phyloP scores from a whole-genome alignment of 768 basidiomycete genomes.

The Mycena sanguinolenta region DNA sequence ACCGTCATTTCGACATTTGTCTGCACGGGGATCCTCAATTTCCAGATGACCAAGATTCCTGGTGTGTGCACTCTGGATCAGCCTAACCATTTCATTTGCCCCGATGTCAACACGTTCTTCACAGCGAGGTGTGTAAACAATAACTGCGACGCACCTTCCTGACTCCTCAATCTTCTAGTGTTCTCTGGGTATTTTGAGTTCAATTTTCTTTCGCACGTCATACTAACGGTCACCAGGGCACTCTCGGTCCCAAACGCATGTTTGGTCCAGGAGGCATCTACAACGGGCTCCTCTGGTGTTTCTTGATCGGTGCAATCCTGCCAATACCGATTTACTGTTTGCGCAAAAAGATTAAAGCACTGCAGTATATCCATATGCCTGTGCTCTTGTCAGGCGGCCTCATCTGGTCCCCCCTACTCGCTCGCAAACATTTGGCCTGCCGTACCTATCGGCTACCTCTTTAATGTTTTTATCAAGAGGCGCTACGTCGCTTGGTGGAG shows the following conservation, averaged over 20 bases:
- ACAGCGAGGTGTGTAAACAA: slow-evolving; percentile 49
- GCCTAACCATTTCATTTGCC: slow-evolving; percentile 50
- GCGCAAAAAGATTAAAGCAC: slow-evolving; percentile 42
- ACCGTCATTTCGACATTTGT: too few species aligned
- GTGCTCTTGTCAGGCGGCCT: slow-evolving; percentile 44
- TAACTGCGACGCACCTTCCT: too few species aligned
- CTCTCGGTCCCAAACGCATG: slow-evolving; percentile 48
- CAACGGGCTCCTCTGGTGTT: slow-evolving; percentile 39
- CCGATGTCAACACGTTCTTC: slow-evolving; percentile 53
- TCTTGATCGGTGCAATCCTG: slow-evolving; percentile 51
- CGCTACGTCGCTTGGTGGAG: slow-evolving; percentile 45
- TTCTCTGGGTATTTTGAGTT: slow-evolving; percentile 14
- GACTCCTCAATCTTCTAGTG: not conserved
- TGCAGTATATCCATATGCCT: slow-evolving; percentile 49
- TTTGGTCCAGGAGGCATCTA: slow-evolving; percentile 50
- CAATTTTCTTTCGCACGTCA: slow-evolving; percentile 18
- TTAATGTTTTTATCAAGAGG: slow-evolving; percentile 39
- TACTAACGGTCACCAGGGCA: slow-evolving; percentile 28
- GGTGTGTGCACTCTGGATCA: slow-evolving; percentile 50
- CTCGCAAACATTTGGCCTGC: slow-evolving; percentile 41
- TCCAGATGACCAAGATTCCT: slow-evolving; percentile 45
- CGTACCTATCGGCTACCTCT: slow-evolving; percentile 14
- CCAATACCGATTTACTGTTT: slow-evolving; percentile 50
- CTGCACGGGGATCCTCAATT: slow-evolving; percentile 43
- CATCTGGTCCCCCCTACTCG: slow-evolving; percentile 27